These are phyloP conservation scores for Leccinum subrobustum DNA, from an alignment of 1,284 basidiomycete genomes.

Conservation along the genomic window DNA sequence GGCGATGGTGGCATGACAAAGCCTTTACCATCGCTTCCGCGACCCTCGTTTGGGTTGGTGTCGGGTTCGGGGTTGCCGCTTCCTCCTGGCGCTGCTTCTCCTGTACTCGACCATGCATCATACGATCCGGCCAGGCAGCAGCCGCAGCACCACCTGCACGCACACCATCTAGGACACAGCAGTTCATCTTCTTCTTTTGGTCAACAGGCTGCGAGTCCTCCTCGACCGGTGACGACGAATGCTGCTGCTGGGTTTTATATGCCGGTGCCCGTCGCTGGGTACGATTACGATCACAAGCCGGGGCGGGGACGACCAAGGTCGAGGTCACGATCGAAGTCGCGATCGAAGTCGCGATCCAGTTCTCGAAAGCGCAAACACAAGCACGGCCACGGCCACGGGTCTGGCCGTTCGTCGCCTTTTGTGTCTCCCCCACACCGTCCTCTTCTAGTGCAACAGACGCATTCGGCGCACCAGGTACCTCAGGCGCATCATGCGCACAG, in stretches of 20 bases:
- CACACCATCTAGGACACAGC: not conserved
- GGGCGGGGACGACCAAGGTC: slow-evolving; percentile 10
- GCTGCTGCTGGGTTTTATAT: not conserved
- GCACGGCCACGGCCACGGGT: not conserved
- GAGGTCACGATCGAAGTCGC: slow-evolving; percentile 1
- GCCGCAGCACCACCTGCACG: not conserved
- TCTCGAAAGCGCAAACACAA: not conserved
- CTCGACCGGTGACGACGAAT: not conserved
- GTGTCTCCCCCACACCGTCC: not conserved
- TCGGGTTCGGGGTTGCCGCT: not conserved
- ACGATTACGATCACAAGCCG: not conserved
- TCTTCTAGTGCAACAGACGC: not conserved
- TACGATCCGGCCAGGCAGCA: not conserved
- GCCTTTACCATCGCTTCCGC: not conserved
- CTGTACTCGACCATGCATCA: not conserved
- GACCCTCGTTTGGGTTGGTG: not conserved
- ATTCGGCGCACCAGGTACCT: not conserved
- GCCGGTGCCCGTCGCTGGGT: not conserved
- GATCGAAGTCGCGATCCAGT: not conserved
- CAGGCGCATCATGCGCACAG: not conserved
- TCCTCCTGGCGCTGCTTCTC: not conserved
- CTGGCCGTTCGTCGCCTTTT: slow-evolving; percentile 3
- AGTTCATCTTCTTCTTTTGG: too few species aligned
- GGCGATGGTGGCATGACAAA: slow-evolving; percentile 1
- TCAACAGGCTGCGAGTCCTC: not conserved